Percentiles rank a stretch among this genome's conserved stretches.
Conservation (phyloP, 331 rosid genomes). For the Rhamnella rubrinervis region DNA sequence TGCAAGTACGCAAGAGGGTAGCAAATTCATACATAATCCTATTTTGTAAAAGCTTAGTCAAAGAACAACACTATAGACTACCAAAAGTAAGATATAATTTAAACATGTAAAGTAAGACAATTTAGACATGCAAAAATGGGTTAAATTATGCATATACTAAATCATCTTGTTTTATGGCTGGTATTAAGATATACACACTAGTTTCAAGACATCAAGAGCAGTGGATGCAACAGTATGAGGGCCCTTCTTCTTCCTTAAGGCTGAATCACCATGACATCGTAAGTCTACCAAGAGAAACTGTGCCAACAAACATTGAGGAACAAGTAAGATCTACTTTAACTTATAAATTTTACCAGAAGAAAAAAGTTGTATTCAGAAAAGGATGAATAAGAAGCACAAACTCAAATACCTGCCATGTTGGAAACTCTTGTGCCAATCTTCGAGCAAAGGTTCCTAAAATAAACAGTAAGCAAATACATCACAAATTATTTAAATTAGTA, state of each 20-base stretch:
- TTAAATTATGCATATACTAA: not conserved
- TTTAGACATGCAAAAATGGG: not conserved
- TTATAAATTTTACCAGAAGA: no score
- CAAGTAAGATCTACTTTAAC: constrained; percentile 14
- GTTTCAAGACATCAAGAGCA: constrained; percentile 87
- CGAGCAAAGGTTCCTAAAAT: constrained; percentile 83
- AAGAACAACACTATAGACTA: no score
- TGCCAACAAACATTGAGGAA: constrained; percentile 19
- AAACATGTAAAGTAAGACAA: no score
- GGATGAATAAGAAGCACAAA: not conserved
- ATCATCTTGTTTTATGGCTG: not conserved
- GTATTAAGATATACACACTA: constrained; percentile 41
- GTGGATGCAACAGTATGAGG: constrained; percentile 80
- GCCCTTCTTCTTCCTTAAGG: constrained; percentile 61
- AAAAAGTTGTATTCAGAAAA: no score
- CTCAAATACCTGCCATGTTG: constrained; percentile 85
- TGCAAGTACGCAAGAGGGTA: not conserved
- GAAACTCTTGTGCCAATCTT: constrained; percentile 83
- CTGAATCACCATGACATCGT: constrained; percentile 92
- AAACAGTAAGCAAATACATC: constrained; percentile 5
- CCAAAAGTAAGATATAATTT: not conserved
- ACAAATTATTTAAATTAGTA: not conserved
- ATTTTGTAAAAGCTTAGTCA: no score
- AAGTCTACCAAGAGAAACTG: constrained; percentile 90
- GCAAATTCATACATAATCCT: no score